Evolutionary conservation across 352 stramenopile genomes (phyloP), one percentile per base, ranked within the genome.

Genomic region (Globisporangium echinulatum): DNA sequence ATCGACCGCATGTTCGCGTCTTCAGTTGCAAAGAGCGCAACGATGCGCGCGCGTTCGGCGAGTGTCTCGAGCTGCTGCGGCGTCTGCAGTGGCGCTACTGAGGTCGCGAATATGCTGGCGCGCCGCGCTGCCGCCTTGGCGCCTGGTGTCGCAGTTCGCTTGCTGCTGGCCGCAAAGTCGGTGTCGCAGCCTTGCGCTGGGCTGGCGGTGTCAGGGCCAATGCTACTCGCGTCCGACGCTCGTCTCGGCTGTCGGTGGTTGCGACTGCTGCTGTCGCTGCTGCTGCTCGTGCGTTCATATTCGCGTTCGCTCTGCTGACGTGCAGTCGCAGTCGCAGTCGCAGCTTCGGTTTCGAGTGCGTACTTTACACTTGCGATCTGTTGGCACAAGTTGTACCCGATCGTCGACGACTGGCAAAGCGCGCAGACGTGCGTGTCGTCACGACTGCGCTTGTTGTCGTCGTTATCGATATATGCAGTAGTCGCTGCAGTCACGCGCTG

Each of bases 311-410:
- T 66, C 3, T 47, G 43, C 25, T 56, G 50, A 2, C 39, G 56
- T 7, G 25, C 40, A 11, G 15, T 64, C 14, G 39, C n/a, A 10
- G 10, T 17, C 43, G 60, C 58, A 6, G 56, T 25, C 43, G 71
- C 61, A 54, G 52, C 63, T 52, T 90, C 78, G 3, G 58, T 66
- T n/a, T 78, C 66, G 15, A 90, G 56, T 36, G 55, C 59, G 19
- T 66, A 54, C 52, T 88, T 81, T 4, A 90, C 80, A 9, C 70
- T 52, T 14, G 74, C 74, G 54, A 81, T 79, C 62, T 90, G 76
- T 40, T 64, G 74, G 65, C 80, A 90, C 5, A 90, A 55, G 52
- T 87, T 84, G 68, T 86, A 84, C 19, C 76, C 68, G 17, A 85
- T 75, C 17, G 70, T 87, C 0, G 77, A 74, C 7, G 80, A 86